Evolutionary conservation across 192 early-diverging fungal genomes (phyloP), one percentile per base, ranked within the genome.

Genomic region (Coemansia sp.): DNA sequence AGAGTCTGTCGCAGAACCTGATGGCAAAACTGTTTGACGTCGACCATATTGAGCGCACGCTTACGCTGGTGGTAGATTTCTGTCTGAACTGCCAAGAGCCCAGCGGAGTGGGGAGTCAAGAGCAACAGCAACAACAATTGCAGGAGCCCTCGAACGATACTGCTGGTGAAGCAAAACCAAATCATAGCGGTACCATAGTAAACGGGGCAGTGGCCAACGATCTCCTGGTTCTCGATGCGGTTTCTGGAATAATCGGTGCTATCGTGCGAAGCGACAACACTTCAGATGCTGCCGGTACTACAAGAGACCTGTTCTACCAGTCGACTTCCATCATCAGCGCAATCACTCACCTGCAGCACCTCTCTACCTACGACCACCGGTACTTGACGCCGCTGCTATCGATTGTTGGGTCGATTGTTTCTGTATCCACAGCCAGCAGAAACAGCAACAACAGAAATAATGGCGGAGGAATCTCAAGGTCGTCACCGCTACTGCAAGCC

Each of bases 11-110:
- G 13, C 48, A 56, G 4, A 61, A 56, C 40, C 70, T 75, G 23
- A 47, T 67, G n/a, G 61, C 67, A 6, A 81, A 81, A 19, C 79
- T 81, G 2, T 81, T 81, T 63, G 79, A 81, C 45, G 56, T 45
- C 1, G 12, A 54, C 6, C 79, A 81, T 39, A 69, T 81, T 18
- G 63, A 18, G 3, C 74, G 74, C 12, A 81, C 79, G 7, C 61
- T 81, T 40, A 54, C 69, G 13, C 53, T 81, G 38, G 65, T 60
- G 0, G 58, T 71, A 9, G 79, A 81, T 39, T 45, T 81, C 50
- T 81, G 79, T 26, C 61, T 70, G 6, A 72, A 81, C 65, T 81
- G 79, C 65, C 61, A 52, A 21, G 52, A 21, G 21, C 52, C 19
- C 7, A 13, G 21, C 21, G 10, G 26, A 26, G 3, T 26, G 26